phyloP scores from a whole-genome alignment of 129 eudicot species.

The Lonicera japonica region DNA sequence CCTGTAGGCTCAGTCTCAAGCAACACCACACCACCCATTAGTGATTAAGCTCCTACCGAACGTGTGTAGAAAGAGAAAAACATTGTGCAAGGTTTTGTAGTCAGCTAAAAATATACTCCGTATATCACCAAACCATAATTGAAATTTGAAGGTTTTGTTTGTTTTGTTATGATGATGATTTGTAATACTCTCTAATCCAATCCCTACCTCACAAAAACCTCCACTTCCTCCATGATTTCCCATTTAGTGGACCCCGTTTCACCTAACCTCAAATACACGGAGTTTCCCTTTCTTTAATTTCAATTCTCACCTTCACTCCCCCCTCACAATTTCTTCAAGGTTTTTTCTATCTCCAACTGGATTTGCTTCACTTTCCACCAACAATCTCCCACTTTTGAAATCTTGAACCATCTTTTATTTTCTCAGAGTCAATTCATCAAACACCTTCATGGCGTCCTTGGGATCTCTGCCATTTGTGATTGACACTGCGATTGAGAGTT shows the following conservation, averaged over 20 bases:
- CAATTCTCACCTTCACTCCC: neutral
- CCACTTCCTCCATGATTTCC: neutral
- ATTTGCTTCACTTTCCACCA: neutral
- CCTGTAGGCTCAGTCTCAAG: too few relatives aligned
- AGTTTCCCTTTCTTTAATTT: too few relatives aligned
- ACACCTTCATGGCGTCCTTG: constrained; percentile 50
- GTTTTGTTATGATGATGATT: neutral
- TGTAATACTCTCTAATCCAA: constrained; percentile 7
- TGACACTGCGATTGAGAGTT: constrained; percentile 36
- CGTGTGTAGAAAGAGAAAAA: too few relatives aligned
- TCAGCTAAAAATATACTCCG: too few relatives aligned
- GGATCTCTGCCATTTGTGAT: constrained; percentile 38
- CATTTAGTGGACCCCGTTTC: constrained; percentile 2
- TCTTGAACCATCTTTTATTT: neutral
- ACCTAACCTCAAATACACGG: constrained; percentile 6
- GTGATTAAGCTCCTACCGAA: neutral
- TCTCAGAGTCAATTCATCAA: constrained; percentile 22
- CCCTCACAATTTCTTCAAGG: neutral
- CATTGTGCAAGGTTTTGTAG: neutral
- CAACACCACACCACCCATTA: neutral
- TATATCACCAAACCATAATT: neutral
- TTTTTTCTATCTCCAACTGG: constrained; percentile 11
- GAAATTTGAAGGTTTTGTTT: too few relatives aligned
- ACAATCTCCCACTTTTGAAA: neutral
- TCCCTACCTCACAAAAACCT: constrained; percentile 5